phyloP scores from a whole-genome alignment of 1,284 basidiomycete genomes.

The Ceratobasidium sp. region DNA sequence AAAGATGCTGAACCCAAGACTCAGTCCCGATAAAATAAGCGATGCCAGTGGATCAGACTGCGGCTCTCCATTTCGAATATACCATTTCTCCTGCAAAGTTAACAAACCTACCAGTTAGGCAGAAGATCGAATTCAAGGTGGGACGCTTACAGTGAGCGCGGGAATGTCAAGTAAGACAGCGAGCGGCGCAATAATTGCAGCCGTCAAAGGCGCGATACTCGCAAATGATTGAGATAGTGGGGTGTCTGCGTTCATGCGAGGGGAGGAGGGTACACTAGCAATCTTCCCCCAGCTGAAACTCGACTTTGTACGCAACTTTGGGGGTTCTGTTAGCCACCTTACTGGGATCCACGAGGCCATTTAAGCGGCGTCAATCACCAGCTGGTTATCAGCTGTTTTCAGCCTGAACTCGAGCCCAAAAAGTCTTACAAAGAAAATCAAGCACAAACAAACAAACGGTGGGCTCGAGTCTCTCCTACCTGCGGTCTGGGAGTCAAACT shows the following conservation, averaged over 20 bases:
- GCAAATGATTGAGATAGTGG: conserved; percentile 20
- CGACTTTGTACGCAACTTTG: too few relatives aligned
- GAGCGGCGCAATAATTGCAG: conserved; percentile 57
- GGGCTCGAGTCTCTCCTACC: too few relatives aligned
- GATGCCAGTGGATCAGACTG: conserved; percentile 53
- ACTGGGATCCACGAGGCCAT: too few relatives aligned
- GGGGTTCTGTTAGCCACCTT: too few relatives aligned
- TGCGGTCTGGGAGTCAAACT: too few relatives aligned
- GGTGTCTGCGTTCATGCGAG: not conserved
- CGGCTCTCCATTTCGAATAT: conserved; percentile 49
- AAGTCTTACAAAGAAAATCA: too few relatives aligned
- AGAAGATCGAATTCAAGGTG: too few relatives aligned
- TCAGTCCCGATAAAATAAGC: conserved; percentile 55
- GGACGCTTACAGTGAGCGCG: conserved; percentile 52
- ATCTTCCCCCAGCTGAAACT: too few relatives aligned
- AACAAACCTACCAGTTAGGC: not conserved
- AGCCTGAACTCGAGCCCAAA: too few relatives aligned
- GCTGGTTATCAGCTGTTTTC: too few relatives aligned
- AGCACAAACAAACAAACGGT: too few relatives aligned
- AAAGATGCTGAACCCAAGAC: conserved; percentile 56
- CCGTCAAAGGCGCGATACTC: conserved; percentile 52
- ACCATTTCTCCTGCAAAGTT: conserved; percentile 54
- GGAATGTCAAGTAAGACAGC: conserved; percentile 59
- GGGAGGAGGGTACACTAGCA: not conserved
- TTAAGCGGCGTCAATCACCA: too few relatives aligned